Evolutionary conservation across 805 yeast species (phyloP).

Genomic region (Starmerella riodocensis): DNA sequence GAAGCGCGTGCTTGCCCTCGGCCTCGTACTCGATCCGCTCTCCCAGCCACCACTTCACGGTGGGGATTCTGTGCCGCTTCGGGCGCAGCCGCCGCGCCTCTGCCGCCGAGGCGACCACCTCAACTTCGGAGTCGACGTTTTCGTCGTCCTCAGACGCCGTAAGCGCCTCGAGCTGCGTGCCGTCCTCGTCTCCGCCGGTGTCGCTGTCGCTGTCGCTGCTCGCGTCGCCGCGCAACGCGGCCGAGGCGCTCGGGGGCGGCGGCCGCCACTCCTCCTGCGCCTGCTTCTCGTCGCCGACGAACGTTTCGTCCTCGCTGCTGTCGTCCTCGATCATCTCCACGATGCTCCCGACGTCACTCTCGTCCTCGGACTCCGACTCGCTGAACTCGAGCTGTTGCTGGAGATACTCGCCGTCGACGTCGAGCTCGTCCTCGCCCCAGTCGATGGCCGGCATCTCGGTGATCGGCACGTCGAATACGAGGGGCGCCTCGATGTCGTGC

Average conservation of each 20-base stretch:
- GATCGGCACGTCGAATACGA: constrained; percentile 10
- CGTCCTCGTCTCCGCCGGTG: constrained; percentile 9
- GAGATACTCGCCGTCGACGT: constrained; percentile 4
- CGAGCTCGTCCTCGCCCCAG: constrained; percentile 6
- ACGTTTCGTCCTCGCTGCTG: constrained; percentile 1
- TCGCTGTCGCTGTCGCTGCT: constrained; percentile 7
- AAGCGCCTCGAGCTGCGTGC: constrained; percentile 4
- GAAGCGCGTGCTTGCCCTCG: constrained; percentile 7
- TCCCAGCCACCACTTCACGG: constrained; percentile 17
- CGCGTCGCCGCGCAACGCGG: not conserved
- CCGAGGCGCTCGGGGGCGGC: not conserved
- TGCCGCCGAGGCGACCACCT: constrained; percentile 1
- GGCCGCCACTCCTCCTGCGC: constrained; percentile 2
- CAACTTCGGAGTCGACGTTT: constrained; percentile 6
- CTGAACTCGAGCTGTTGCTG: constrained; percentile 14
- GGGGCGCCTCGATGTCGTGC: constrained; percentile 8
- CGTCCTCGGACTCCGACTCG: constrained; percentile 15
- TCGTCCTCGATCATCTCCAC: constrained; percentile 17
- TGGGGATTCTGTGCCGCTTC: constrained; percentile 17
- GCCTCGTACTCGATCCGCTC: constrained; percentile 17
- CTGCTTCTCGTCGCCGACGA: not conserved
- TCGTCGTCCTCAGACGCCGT: constrained; percentile 7
- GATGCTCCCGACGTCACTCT: constrained; percentile 16
- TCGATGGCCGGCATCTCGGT: constrained; percentile 13
- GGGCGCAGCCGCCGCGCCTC: constrained; percentile 8